Conservation (phyloP, 225 moss, liverwort and hornwort species). For the Climacium dendroides region DNA sequence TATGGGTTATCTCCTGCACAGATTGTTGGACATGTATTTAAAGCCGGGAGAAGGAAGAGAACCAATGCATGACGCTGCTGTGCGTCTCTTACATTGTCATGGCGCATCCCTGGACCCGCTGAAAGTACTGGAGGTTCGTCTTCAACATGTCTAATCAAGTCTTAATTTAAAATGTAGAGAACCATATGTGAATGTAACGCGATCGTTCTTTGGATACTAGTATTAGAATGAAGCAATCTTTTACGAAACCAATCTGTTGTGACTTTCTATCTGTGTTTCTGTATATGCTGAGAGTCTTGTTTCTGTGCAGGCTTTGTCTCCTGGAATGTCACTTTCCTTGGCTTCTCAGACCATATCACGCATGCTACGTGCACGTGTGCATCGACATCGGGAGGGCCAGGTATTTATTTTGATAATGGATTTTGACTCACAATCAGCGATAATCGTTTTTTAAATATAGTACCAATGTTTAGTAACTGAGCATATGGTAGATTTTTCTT, state of each 20-base stretch:
- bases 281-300: not conserved
- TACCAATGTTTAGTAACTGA: not conserved
- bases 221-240: not conserved
- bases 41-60: slow-evolving; percentile 85
- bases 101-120: slow-evolving; percentile 84
- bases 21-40: slow-evolving; percentile 97
- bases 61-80: slow-evolving; percentile 94
- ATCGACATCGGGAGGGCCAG: slow-evolving; percentile 92
- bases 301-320: slow-evolving; percentile 65
- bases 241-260: not conserved
- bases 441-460: not conserved
- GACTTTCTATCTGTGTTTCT: not conserved
- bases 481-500: not conserved
- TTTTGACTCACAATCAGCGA: not conserved
- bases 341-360: slow-evolving; percentile 88
- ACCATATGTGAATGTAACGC: not conserved
- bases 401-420: slow-evolving; percentile 4
- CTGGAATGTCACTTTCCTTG: slow-evolving; percentile 75
- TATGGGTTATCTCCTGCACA: slow-evolving; percentile 3
- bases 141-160: not conserved
- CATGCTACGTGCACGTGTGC: slow-evolving; percentile 90
- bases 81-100: slow-evolving; percentile 85
- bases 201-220: not conserved
- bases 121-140: slow-evolving; percentile 85
- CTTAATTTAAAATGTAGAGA: not conserved